Evolutionary conservation across 176 grass and related monocot genomes (phyloP).

Genomic region (Chloris gayana): DNA sequence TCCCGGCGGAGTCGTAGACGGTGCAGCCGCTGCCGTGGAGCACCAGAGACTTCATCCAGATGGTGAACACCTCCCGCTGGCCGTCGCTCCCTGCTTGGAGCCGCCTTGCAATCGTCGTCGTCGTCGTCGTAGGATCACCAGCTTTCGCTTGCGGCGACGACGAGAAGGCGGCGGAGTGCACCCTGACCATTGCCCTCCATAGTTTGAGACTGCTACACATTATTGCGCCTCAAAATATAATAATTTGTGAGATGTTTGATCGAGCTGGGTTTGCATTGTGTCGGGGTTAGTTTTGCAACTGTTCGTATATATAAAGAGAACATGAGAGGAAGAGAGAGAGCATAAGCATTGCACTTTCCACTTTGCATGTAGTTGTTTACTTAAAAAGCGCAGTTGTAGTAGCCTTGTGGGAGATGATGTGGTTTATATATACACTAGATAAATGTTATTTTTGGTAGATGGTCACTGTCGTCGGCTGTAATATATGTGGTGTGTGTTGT

Average conservation of each 20-base stretch:
- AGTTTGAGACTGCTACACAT: slow-evolving; percentile 12
- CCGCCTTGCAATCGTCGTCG: not conserved
- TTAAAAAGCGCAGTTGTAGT: not conserved
- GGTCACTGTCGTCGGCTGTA: slow-evolving; percentile 24
- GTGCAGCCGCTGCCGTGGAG: slow-evolving; percentile 80
- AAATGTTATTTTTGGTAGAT: slow-evolving; percentile 3
- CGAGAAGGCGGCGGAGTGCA: slow-evolving; percentile 38
- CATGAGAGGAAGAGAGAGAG: not conserved
- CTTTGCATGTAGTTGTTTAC: slow-evolving; percentile 1
- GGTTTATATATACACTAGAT: not conserved
- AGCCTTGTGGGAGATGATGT: slow-evolving; percentile 16
- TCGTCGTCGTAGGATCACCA: too few relatives aligned
- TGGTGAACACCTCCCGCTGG: slow-evolving; percentile 72
- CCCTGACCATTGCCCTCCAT: slow-evolving; percentile 47
- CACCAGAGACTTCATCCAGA: slow-evolving; percentile 95
- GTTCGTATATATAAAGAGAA: not conserved
- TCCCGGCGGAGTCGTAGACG: slow-evolving; percentile 73
- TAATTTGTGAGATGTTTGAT: not conserved
- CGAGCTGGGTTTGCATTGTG: not conserved
- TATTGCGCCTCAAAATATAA: not conserved
- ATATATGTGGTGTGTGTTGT: not conserved
- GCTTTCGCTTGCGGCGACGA: not conserved
- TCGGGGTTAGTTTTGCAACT: not conserved
- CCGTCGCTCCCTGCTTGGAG: slow-evolving; percentile 26
- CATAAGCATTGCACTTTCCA: slow-evolving; percentile 20